Evolutionary conservation across 352 stramenopile species (phyloP).

Genomic region (Phytophthora nicotianae): DNA sequence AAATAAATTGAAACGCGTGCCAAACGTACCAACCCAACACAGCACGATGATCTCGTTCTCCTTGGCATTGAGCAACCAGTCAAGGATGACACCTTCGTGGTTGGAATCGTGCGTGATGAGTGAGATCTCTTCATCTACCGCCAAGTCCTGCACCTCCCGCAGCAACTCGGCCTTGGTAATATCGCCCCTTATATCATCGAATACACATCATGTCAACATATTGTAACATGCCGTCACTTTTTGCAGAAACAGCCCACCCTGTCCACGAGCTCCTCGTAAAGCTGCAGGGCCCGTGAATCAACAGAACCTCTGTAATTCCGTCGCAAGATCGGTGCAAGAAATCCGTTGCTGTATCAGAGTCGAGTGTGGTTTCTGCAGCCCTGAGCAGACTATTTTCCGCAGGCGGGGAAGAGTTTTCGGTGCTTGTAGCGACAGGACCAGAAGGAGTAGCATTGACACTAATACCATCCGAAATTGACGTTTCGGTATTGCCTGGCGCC

Average conservation of each 20-base stretch:
- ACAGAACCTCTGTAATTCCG: conserved; percentile 24
- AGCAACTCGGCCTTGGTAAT: conserved; percentile 21
- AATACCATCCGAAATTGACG: background rate
- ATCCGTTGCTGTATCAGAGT: background rate
- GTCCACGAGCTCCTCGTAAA: conserved; percentile 24
- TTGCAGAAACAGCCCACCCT: conserved; percentile 2
- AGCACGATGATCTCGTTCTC: conserved; percentile 39
- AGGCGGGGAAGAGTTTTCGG: background rate
- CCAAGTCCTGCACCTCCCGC: conserved; percentile 21
- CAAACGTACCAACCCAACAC: conserved; percentile 47
- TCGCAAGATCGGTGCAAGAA: conserved; percentile 5
- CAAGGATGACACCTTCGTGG: conserved; percentile 29
- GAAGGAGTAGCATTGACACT: conserved; percentile 5
- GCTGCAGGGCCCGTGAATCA: conserved; percentile 31
- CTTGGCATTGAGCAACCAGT: conserved; percentile 33
- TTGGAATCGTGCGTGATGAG: conserved; percentile 30
- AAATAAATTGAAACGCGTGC: too few relatives aligned
- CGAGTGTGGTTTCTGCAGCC: background rate
- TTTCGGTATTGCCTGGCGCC: background rate
- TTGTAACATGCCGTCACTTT: background rate
- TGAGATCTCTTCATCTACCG: conserved; percentile 21
- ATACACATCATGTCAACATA: background rate
- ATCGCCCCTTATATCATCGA: conserved; percentile 4
- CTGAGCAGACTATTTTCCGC: conserved; percentile 12
- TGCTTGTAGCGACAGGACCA: background rate